Evolutionary conservation across 2,329 filamentous ascomycete genomes (phyloP).

Genomic region (Ceratocystis cubensis): DNA sequence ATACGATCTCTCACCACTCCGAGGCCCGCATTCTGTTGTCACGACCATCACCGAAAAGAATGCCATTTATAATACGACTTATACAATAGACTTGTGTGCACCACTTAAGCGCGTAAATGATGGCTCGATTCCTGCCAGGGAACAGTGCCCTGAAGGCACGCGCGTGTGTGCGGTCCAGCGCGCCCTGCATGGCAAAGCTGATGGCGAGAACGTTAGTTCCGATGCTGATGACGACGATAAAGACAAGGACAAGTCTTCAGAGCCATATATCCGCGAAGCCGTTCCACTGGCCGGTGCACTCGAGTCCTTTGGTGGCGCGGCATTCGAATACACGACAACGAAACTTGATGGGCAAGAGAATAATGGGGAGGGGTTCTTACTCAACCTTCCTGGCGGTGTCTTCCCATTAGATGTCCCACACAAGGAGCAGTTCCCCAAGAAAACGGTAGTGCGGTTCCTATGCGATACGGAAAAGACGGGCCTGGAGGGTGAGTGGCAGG

Average conservation of each 20-base stretch:
- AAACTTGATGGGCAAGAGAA: conserved; percentile 56
- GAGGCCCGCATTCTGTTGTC: conserved; percentile 57
- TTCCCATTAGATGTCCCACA: conserved; percentile 38
- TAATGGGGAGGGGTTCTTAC: conserved; percentile 56
- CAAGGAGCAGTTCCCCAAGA: conserved; percentile 47
- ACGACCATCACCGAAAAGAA: conserved; percentile 42
- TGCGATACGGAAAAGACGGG: conserved; percentile 65
- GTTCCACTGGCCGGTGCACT: conserved; percentile 67
- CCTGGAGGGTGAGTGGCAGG: conserved; percentile 54
- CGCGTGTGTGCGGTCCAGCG: conserved; percentile 67
- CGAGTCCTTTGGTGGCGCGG: conserved; percentile 41
- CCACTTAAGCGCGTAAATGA: conserved; percentile 51
- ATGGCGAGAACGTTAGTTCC: conserved; percentile 28
- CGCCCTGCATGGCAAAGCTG: conserved; percentile 35
- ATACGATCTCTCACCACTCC: conserved; percentile 53
- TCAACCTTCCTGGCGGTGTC: conserved; percentile 53
- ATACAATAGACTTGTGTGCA: conserved; percentile 66
- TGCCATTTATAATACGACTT: conserved; percentile 58
- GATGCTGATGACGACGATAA: background rate
- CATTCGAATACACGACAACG: conserved; percentile 53
- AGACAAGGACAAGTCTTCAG: background rate
- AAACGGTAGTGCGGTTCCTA: conserved; percentile 71
- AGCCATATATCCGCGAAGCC: conserved; percentile 41
- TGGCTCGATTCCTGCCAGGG: conserved; percentile 33
- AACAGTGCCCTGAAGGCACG: conserved; percentile 57